A percentile compares a stretch with the other conserved stretches of the same genome.
Evolutionary conservation across 176 grass and related monocot genomes (phyloP).

Genomic region (Themeda triandra): DNA sequence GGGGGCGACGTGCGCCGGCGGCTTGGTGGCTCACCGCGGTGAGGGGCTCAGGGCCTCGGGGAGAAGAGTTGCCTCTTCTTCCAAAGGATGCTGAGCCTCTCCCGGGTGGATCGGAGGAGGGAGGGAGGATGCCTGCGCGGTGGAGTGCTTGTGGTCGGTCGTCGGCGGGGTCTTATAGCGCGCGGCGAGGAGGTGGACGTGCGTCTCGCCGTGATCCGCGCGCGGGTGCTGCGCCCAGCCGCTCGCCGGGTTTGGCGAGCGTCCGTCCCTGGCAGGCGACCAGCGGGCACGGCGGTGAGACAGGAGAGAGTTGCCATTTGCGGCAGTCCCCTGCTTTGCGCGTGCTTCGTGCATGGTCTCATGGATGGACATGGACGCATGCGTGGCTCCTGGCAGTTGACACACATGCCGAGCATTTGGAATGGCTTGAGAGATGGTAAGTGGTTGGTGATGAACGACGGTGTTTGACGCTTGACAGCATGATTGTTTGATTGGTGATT

Average conservation of each 20-base stretch:
- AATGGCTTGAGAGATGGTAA: not conserved
- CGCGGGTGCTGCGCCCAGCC: not conserved
- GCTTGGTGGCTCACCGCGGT: not conserved
- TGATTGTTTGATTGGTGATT: too few species aligned
- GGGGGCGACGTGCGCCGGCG: not conserved
- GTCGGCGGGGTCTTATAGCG: not conserved
- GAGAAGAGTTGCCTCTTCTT: not conserved
- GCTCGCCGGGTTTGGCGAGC: not conserved
- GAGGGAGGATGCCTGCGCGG: not conserved
- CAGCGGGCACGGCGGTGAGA: not conserved
- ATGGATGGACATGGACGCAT: not conserved
- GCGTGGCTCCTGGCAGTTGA: not conserved
- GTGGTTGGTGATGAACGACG: not conserved
- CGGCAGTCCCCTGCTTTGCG: too few species aligned
- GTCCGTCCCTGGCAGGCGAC: not conserved
- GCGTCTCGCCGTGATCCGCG: not conserved
- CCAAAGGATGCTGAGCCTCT: slow-evolving; percentile 14
- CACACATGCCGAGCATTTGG: not conserved
- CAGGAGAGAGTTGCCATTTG: not conserved
- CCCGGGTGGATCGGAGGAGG: not conserved
- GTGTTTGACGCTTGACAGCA: too few species aligned
- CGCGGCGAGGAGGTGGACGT: not conserved
- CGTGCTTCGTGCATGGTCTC: not conserved
- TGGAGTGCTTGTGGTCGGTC: not conserved
- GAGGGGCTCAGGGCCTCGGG: not conserved